Evolutionary conservation across 2,329 filamentous ascomycete genomes (phyloP), one percentile per base, ranked within the genome.

Genomic region (Stachybotrys elegans): DNA sequence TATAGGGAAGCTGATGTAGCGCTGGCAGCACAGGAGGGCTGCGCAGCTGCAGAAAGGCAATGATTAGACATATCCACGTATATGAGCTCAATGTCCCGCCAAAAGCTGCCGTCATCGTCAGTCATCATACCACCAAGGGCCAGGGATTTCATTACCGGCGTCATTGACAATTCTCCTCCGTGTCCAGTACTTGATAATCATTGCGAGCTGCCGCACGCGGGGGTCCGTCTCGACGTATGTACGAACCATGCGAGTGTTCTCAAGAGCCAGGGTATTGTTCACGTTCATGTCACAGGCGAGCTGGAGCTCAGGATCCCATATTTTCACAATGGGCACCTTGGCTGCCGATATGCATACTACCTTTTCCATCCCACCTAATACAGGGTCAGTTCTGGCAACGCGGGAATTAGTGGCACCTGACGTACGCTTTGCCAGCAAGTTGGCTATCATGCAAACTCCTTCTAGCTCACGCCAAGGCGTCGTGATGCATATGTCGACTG

Each of bases 101-200:
- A 61, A 90, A 89, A 46, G 87, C 93, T 94, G 60, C 25, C 32
- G 40, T 13, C 27, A 37, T 32, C 42, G 49, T 62, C 46, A 61
- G 59, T 34, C 39, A 39, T 8, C 14, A 22, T 27, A 13, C 36
- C 5, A 21, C 8, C 13, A 13, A 8, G 11, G 14, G 16, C 13
- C 3, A 3, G 13, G 37, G 16, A 29, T 37, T 31, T 31, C n/a
- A 20, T 72, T 74, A 95, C 91, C 92, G 62, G 93, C 93, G 72
- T 98, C 93, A 60, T 98, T 98, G 55, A 98, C 75, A 57, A 95
- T 85, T 63, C 93, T 83, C 65, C 81, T 80, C 67, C 93, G 88
- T 44, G 93, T 95, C 93, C 93, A 98, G 69, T 97, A 80, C 66
- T 98, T 98, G 68, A 98, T 81, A 48, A 95, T 87, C 89, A 98